phyloP scores from a whole-genome alignment of 1,284 basidiomycete genomes.

The Ustilago curta region DNA sequence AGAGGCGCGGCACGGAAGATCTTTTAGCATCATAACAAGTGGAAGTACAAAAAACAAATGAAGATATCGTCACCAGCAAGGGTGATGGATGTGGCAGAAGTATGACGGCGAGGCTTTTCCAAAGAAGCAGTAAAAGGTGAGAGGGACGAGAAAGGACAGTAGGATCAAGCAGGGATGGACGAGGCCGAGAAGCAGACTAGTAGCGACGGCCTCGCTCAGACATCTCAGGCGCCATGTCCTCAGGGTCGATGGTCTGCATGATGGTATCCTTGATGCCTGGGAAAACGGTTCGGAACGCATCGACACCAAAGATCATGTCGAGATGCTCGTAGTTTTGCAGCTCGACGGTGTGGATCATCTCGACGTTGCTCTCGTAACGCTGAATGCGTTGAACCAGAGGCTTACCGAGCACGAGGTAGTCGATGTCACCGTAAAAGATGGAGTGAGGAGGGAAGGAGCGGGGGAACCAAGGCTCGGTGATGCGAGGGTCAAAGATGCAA shows the following conservation, averaged over 20 bases:
- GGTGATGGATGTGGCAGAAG: neutral
- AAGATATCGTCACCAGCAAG: neutral
- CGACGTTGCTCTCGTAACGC: slow-evolving; percentile 62
- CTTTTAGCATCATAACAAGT: neutral
- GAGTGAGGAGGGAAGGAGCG: slow-evolving; percentile 65
- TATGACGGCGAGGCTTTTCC: neutral
- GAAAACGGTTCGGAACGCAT: slow-evolving; percentile 64
- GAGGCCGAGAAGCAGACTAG: neutral
- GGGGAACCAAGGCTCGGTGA: slow-evolving; percentile 66
- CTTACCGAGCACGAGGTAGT: slow-evolving; percentile 67
- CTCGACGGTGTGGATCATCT: slow-evolving; percentile 67
- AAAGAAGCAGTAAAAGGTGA: neutral
- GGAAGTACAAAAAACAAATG: slow-evolving; percentile 2
- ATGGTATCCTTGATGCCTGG: slow-evolving; percentile 67
- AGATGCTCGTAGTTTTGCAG: slow-evolving; percentile 67
- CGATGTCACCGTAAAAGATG: slow-evolving; percentile 65
- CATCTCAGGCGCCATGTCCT: slow-evolving; percentile 49
- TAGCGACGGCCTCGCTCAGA: slow-evolving; percentile 28
- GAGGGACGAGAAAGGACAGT: slow-evolving; percentile 15
- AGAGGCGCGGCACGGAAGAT: neutral
- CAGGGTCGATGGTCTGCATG: slow-evolving; percentile 56
- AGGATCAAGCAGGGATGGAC: neutral
- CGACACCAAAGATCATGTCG: slow-evolving; percentile 66
- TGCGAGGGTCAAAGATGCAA: slow-evolving; percentile 68
- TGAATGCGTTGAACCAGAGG: slow-evolving; percentile 64